phyloP scores from a whole-genome alignment of 176 grass and related monocot species.

The Stipa capillata region DNA sequence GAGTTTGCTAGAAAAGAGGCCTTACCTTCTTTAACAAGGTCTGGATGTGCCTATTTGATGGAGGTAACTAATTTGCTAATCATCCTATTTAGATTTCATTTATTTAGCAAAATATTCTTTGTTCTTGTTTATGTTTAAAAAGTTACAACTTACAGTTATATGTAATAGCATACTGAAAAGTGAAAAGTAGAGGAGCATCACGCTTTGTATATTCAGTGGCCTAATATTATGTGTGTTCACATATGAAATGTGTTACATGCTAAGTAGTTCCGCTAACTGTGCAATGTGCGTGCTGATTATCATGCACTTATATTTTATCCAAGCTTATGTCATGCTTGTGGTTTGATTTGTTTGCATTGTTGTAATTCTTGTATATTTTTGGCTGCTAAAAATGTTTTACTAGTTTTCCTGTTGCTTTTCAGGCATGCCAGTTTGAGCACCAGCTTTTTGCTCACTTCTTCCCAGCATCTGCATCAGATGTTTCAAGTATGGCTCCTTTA shows the following conservation, averaged over 20 bases:
- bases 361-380: neutral
- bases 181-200: neutral
- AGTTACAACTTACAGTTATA: neutral
- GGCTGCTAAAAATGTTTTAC: slow-evolving; percentile 20
- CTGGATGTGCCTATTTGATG: slow-evolving; percentile 95
- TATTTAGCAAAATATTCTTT: neutral
- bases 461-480: slow-evolving; percentile 74
- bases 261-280: neutral
- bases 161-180: neutral
- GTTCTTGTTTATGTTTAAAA: neutral
- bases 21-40: slow-evolving; percentile 93
- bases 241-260: neutral
- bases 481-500: slow-evolving; percentile 74
- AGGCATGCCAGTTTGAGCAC: slow-evolving; percentile 99
- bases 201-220: neutral
- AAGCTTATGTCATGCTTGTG: neutral
- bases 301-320: neutral
- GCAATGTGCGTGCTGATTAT: neutral
- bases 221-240: neutral
- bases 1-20: slow-evolving; percentile 82
- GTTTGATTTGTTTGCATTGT: neutral
- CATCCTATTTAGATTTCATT: slow-evolving; percentile 15
- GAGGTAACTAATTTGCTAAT: slow-evolving; percentile 50
- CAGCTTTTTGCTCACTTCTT: slow-evolving; percentile 99
- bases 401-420: slow-evolving; percentile 34